Base-by-base conservation (phyloP, 1,284 basidiomycete genomes). In the Afroboletus lepidellus region DNA sequence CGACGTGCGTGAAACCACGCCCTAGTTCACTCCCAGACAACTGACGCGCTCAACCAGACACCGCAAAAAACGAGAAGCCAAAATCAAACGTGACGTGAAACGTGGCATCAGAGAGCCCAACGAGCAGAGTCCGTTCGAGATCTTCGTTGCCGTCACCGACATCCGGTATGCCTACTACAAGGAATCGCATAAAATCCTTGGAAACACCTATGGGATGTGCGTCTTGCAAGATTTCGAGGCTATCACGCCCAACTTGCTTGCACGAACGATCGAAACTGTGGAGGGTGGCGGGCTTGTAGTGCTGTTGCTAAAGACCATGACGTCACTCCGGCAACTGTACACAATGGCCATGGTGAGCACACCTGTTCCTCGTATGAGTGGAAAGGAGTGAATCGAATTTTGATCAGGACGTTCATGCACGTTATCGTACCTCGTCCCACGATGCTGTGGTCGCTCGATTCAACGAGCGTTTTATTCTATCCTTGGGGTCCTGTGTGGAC, bases 181-280 rank as follows among this genome's bases (percentile, higher is more conserved):
- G 69, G 94, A 98, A 65, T 94, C 93, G 1, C 85, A 95, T 53
- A 96, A 96, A 72, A 93, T 97, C 57, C 85, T 99, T 29, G 97
- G 97, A 64, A 92, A 98, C 69, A 99, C 97, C 0, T 98, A 91
- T 71, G 96, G 96, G 41, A 99, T 99, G 94, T 87, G 94, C 57
- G 84, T 99, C 8, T 76, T 99, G 51, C 97, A 99, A 74, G 97
- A 99, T 68, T 99, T 99, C 63, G 97, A 99, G 69, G 96, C 97
- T 3, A 85, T 99, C 59, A 99, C 97, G 1, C 97, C 97, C 27
- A 99, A 99, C 74, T 74, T 98, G 52, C 85, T 99, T 27, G 97
- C 97, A 6, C 79, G 96, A 46, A 99, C 97, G 20, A 95, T 99
- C 53, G 97, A 99, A 76, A 99, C 97, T 0, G 96, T 99, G 1